phyloP scores from a whole-genome alignment of 2,329 filamentous ascomycete genomes.

The Pseudofabraea citricarpa region DNA sequence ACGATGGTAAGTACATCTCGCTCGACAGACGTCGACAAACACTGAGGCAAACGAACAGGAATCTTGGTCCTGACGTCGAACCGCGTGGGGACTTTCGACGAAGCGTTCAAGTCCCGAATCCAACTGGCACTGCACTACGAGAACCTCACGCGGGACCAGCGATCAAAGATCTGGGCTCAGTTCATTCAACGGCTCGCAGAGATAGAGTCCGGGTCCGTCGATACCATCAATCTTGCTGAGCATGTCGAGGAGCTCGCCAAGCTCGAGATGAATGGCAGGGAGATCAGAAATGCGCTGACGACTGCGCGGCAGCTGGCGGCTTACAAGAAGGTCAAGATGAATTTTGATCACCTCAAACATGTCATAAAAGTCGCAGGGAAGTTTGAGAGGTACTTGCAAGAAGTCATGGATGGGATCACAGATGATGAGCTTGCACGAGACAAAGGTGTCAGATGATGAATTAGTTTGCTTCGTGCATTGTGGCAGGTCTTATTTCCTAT shows the following conservation, averaged over 20 bases:
- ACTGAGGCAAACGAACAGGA: conserved; percentile 13
- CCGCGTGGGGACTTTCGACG: conserved; percentile 31
- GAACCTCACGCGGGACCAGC: conserved; percentile 2
- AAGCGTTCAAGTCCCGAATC: conserved; percentile 31
- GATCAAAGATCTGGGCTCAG: conserved; percentile 8
- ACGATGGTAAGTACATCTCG: conserved; percentile 10
- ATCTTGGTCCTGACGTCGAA: conserved; percentile 38
- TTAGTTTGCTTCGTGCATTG: too few species aligned
- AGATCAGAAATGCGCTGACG: conserved; percentile 1
- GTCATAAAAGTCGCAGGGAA: not conserved
- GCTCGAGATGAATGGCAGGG: not conserved
- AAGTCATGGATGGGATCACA: not conserved
- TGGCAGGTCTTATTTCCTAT: too few species aligned
- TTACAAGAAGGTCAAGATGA: not conserved
- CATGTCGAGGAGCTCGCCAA: not conserved
- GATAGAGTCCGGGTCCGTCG: not conserved
- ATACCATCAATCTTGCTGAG: not conserved
- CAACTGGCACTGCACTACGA: conserved; percentile 26
- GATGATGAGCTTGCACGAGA: not conserved
- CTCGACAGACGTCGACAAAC: not conserved
- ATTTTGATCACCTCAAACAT: not conserved
- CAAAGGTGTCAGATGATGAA: not conserved
- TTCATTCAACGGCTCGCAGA: conserved; percentile 19
- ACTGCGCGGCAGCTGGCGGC: not conserved
- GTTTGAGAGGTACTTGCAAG: not conserved